Evolutionary conservation across 2,329 filamentous ascomycete genomes (phyloP).

Genomic region (Penicillium sp.): DNA sequence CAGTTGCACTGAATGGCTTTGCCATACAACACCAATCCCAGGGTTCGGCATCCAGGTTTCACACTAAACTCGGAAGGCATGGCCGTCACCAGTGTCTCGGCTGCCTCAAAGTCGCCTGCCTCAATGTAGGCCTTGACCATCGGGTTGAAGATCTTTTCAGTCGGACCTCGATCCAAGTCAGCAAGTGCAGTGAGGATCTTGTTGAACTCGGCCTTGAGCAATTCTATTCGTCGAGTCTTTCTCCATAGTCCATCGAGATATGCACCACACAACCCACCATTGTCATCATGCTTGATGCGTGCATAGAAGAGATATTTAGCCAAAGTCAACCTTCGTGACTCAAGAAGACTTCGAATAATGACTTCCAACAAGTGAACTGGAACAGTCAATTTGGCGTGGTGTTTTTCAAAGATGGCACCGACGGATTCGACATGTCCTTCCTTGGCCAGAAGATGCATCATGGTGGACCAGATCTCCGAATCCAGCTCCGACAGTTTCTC

Average conservation of each 20-base stretch:
- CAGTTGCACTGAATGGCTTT: conserved; percentile 44
- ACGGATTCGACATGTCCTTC: conserved; percentile 41
- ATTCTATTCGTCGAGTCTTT: conserved; percentile 41
- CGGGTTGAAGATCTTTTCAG: conserved; percentile 44
- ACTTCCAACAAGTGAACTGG: conserved; percentile 37
- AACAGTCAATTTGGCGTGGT: conserved; percentile 31
- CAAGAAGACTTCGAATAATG: conserved; percentile 40
- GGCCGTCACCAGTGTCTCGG: conserved; percentile 37
- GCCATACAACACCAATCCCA: conserved; percentile 41
- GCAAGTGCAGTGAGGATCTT: conserved; percentile 32
- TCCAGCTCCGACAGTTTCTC: conserved; percentile 36
- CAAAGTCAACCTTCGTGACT: conserved; percentile 39
- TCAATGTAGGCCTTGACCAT: conserved; percentile 44
- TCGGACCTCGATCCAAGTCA: conserved; percentile 34
- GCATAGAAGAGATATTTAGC: conserved; percentile 42
- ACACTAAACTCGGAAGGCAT: conserved; percentile 37
- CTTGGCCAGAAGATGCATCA: conserved; percentile 40
- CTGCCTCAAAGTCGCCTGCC: conserved; percentile 38
- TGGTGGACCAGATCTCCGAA: conserved; percentile 38
- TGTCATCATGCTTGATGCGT: conserved; percentile 35
- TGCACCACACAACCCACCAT: conserved; percentile 39
- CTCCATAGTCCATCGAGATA: conserved; percentile 44
- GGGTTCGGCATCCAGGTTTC: conserved; percentile 36
- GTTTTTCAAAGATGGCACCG: conserved; percentile 34
- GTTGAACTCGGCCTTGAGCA: conserved; percentile 38